Conservation (phyloP, 768 basidiomycete genomes). For the Boletus edulis region DNA sequence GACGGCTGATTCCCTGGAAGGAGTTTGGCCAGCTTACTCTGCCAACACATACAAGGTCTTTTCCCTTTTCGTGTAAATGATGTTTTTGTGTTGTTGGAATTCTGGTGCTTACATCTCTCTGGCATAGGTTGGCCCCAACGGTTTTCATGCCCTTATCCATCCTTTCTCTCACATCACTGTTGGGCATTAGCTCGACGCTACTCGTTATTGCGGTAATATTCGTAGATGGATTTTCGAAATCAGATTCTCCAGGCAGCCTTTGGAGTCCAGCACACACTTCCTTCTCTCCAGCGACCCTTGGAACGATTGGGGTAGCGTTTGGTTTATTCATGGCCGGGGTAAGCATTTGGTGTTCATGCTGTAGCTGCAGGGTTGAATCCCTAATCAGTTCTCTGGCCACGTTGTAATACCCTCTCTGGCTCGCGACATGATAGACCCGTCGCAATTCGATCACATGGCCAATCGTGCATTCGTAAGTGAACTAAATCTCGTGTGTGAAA, state of each 20-base stretch:
- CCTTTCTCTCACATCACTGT: conserved; percentile 83
- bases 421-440: conserved; percentile 84
- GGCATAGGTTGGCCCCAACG: conserved; percentile 73
- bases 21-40: conserved; percentile 65
- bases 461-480: conserved; percentile 79
- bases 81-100: background rate
- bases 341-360: conserved; percentile 22
- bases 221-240: conserved; percentile 77
- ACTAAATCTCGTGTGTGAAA: background rate
- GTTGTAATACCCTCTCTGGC: conserved; percentile 89
- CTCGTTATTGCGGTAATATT: conserved; percentile 75
- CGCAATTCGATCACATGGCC: conserved; percentile 77
- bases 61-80: conserved; percentile 64
- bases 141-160: conserved; percentile 83
- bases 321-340: conserved; percentile 94
- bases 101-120: conserved; percentile 1
- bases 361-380: background rate
- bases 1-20: conserved; percentile 82
- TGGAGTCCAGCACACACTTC: conserved; percentile 72
- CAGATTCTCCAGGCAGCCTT: conserved; percentile 74
- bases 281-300: conserved; percentile 47
- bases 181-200: conserved; percentile 79
- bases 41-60: conserved; percentile 72
- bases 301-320: conserved; percentile 73
- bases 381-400: conserved; percentile 78